Evolutionary conservation across 805 yeast species (phyloP), one percentile per base, ranked within the genome.

Genomic region (Yamadazyma laniorum): DNA sequence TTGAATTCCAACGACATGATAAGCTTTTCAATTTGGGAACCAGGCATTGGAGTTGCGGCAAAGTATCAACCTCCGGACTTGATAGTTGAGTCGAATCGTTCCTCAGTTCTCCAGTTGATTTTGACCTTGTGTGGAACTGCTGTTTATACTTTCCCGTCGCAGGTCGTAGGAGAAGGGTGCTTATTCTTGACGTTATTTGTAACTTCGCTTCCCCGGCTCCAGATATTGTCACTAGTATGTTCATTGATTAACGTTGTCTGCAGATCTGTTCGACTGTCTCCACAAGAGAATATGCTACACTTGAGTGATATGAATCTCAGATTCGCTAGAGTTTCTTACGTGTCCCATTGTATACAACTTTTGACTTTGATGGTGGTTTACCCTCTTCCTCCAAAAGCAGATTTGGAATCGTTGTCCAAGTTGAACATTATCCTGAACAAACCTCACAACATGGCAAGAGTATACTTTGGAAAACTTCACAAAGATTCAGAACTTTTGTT

Each of bases 191-290:
- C 85, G 0, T 67, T 73, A 5, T 59, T 81, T 35, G 81, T 75
- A 29, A 61, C 75, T 11, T 63, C 67, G 4, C 61, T 69, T 29
- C 82, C 77, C 5, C 75, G 67, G 53, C 59, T 65, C 34, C 76
- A 71, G 45, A 56, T 68, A 22, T 55, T 71, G 34, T 74, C 77
- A 17, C 67, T 75, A 39, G 72, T 85, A 2, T 82, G 89, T 48
- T 85, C 96, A 3, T 61, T 88, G 13, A 52, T 86, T 8, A 91
- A 90, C 56, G 54, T 76, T 4, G 61, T 74, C 1, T 76, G 85
- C 47, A 65, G 86, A 22, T 65, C 79, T 12, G 70, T 78, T 2
- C 44, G 60, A 29, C 50, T 57, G 11, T 47, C 65, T 7, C 45
- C 59, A 0, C 63, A 58, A 6, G 74, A 74, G n/a, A 73, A 68